Evolutionary conservation across 2,329 filamentous ascomycete genomes (phyloP), one percentile per base, ranked within the genome.

Genomic region (Tolypocladium tropicale): DNA sequence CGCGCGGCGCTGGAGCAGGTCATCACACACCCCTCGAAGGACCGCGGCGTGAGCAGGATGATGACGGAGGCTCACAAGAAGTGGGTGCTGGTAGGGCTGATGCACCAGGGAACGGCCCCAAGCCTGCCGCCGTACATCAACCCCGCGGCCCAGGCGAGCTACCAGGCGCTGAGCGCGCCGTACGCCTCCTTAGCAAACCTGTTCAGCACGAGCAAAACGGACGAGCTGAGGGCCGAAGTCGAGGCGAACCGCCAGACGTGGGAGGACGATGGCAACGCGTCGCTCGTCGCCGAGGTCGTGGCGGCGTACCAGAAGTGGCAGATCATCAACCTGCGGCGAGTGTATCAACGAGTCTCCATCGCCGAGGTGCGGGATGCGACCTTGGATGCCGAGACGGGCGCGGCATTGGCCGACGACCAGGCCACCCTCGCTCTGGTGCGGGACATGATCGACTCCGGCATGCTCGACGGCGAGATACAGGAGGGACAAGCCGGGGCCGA

Each of bases 1-100:
- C 72, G 78, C 18, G 77, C 77, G 39, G 83, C 84, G 33, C 77
- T 91, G 30, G 81, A 84, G 62, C 78, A 82, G 57, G 80, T 83
- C 48, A 75, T 95, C 37, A 81, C 85, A 3, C 84, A 85, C 56
- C 89, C 91, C 0, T 76, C 78, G 0, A 77, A 75, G 53, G 85
- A 84, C 23, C 75, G 78, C 34, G 78, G 82, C 37, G 77, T 83
- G 14, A 93, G 86, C 69, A 86, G 84, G 67, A 78, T 95, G 53
- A 94, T 94, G 87, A 77, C 88, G 4, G 90, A 96, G 61, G 89
- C 90, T 6, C 93, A 95, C 76, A 95, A 93, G 73, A 95, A 93
- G 71, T 96, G 90, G 88, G 68, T 95, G 10, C 74, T 99, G 18
- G 79, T 91, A 11, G 83, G 84, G 54, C 77, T 96, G 55, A 74